Conservation (phyloP, 2,329 filamentous ascomycete genomes). For the Camillea tinctor region DNA sequence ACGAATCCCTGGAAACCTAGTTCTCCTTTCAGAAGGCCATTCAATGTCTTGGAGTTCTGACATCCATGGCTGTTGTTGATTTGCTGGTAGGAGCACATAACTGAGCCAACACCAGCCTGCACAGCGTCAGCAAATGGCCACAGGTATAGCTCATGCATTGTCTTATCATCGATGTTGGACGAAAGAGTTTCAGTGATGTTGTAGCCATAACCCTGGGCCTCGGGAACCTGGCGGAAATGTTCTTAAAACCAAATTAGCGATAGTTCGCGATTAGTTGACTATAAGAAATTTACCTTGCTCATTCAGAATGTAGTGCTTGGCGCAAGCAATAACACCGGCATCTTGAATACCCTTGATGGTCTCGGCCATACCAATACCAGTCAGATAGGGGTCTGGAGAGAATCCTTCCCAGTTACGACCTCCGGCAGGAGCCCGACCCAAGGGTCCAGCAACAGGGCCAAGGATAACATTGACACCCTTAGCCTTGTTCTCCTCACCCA, state of each 20-base stretch:
- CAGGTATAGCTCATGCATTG: constrained; percentile 72
- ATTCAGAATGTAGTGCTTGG: constrained; percentile 70
- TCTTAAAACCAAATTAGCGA: constrained; percentile 42
- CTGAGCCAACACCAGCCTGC: constrained; percentile 60
- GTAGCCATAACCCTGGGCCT: constrained; percentile 57
- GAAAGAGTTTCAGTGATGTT: constrained; percentile 60
- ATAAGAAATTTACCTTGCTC: constrained; percentile 52
- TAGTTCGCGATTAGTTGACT: neutral
- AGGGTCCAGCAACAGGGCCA: constrained; percentile 70
- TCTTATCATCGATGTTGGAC: constrained; percentile 68
- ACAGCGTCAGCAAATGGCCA: constrained; percentile 79
- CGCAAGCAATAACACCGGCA: constrained; percentile 74
- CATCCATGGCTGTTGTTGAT: constrained; percentile 79
- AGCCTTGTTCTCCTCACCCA: constrained; percentile 68
- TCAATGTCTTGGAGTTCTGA: constrained; percentile 75
- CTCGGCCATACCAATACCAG: constrained; percentile 69
- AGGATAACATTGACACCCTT: constrained; percentile 75
- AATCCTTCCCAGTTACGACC: constrained; percentile 72
- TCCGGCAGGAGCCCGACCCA: constrained; percentile 66
- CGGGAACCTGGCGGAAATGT: constrained; percentile 65
- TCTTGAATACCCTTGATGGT: constrained; percentile 79
- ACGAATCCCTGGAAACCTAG: constrained; percentile 80
- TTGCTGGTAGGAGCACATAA: constrained; percentile 73
- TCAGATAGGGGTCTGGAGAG: constrained; percentile 73
- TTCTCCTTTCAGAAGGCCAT: constrained; percentile 75